Base-by-base conservation (phyloP, 441 rosid genomes). In the Kokia cookei region DNA sequence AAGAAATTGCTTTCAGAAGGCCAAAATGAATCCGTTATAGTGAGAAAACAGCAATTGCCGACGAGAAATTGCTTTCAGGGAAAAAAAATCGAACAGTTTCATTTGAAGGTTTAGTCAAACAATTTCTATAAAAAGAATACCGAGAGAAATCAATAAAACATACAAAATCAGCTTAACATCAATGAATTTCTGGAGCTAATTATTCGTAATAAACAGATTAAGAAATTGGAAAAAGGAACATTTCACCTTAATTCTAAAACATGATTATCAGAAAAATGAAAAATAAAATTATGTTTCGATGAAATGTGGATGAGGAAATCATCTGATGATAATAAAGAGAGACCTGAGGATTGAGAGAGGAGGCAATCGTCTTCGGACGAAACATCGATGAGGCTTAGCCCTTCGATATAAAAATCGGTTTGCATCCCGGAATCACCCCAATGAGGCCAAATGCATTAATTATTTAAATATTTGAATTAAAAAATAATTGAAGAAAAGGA, bases 311-410 rank as follows among this genome's bases (percentile, higher is more conserved):
- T 17, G 48, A 47, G 66, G 2, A 14, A 64, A 50, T 37, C 42
- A 15, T 15, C 19, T 22, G 42, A 24, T 19, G 6, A 32, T 5
- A 29, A 14, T 5, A 40, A 40, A 40, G 42, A 8, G 4, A 61
- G 8, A 61, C 73, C 78, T 73, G 76, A 73, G 19, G 69, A 72
- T 29, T 32, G 27, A 50, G 61, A 69, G 85, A 91, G 87, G 77
- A 94, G 96, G 83, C 84, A 86, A 77, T 96, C 99, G 65, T 96
- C 97, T 78, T 92, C 99, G 51, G 81, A 85, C 51, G 90, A 81
- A 73, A 92, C 85, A 54, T 96, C 98, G 62, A 92, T 88, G 71
- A 96, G 88, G 75, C 90, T 86, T 43, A 88, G 85, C 69, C 83
- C 82, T 73, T 73, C 79, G 73, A 81, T 77, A 37, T 79, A 80